Conservation (phyloP, 306 rosid genomes). For the Cicer judaicum region DNA sequence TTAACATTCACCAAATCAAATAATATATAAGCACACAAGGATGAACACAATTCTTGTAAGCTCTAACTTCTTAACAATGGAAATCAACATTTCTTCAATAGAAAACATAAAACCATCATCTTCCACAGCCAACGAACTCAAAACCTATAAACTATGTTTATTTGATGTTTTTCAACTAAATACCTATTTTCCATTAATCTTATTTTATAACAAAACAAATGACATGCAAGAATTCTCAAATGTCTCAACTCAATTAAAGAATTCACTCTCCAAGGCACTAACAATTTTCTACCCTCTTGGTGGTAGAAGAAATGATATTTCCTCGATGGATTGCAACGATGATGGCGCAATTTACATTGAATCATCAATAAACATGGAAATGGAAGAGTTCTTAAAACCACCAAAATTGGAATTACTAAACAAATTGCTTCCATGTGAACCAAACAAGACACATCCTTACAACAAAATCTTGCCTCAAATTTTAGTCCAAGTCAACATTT, state of each 20-base stretch:
- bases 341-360: slow-evolving; percentile 58
- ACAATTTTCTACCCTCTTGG: slow-evolving; percentile 57
- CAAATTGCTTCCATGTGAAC: slow-evolving; percentile 53
- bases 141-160: slow-evolving; percentile 42
- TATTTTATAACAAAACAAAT: slow-evolving; percentile 40
- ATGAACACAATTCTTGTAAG: slow-evolving; percentile 14
- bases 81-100: slow-evolving; percentile 47
- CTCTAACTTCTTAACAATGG: slow-evolving; percentile 39
- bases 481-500: slow-evolving; percentile 56
- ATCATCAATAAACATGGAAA: slow-evolving; percentile 41
- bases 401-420: slow-evolving; percentile 42
- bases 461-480: slow-evolving; percentile 41
- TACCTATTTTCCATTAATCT: slow-evolving; percentile 49
- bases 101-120: slow-evolving; percentile 55
- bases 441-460: slow-evolving; percentile 42
- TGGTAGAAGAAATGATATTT: slow-evolving; percentile 47
- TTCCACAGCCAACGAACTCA: slow-evolving; percentile 33
- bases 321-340: slow-evolving; percentile 51
- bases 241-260: slow-evolving; percentile 44
- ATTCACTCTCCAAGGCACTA: slow-evolving; percentile 53
- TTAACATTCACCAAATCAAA: not conserved
- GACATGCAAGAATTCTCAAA: slow-evolving; percentile 22
- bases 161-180: slow-evolving; percentile 49
- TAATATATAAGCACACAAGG: not conserved
- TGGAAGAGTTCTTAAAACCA: slow-evolving; percentile 54